Evolutionary conservation across 2,329 filamentous ascomycete genomes (phyloP).

Genomic region (Zymoseptoria brevis): DNA sequence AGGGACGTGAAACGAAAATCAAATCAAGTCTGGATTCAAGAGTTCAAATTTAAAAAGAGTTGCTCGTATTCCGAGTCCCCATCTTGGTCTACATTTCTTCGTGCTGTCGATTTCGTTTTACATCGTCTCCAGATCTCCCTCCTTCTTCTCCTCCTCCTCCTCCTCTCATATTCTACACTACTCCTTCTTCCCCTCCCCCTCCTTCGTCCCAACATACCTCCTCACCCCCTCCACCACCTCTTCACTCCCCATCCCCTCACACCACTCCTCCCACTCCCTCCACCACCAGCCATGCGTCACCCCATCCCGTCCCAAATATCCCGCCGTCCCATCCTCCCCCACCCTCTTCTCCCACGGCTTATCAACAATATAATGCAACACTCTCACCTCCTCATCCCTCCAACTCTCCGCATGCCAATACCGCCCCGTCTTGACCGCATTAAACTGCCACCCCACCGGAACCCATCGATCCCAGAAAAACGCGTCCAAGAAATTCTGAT

Average conservation of each 20-base stretch:
- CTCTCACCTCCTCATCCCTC: constrained; percentile 42
- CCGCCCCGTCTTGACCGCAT: constrained; percentile 47
- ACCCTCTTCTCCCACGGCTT: constrained; percentile 47
- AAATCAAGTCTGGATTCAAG: neutral
- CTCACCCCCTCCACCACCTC: constrained; percentile 24
- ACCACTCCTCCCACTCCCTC: constrained; percentile 39
- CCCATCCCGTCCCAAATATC: constrained; percentile 45
- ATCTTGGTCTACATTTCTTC: too few species aligned
- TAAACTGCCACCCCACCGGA: constrained; percentile 43
- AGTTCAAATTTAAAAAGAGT: too few species aligned
- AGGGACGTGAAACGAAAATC: too few species aligned
- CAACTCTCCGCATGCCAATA: constrained; percentile 47
- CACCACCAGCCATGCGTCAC: constrained; percentile 49
- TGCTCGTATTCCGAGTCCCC: too few species aligned
- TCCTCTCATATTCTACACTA: too few species aligned
- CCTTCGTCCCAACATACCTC: constrained; percentile 18
- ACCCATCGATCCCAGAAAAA: constrained; percentile 41
- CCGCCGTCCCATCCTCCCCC: constrained; percentile 36
- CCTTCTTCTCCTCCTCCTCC: constrained; percentile 12
- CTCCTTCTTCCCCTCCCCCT: constrained; percentile 16
- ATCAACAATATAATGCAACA: constrained; percentile 49
- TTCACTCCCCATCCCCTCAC: constrained; percentile 21
- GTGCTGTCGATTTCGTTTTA: neutral
- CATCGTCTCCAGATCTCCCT: neutral
- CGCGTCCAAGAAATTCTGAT: constrained; percentile 47